Percentiles rank a stretch among this genome's conserved stretches.
Evolutionary conservation across 2,329 filamentous ascomycete species (phyloP).

Genomic region (Ophiostoma tasmaniense): DNA sequence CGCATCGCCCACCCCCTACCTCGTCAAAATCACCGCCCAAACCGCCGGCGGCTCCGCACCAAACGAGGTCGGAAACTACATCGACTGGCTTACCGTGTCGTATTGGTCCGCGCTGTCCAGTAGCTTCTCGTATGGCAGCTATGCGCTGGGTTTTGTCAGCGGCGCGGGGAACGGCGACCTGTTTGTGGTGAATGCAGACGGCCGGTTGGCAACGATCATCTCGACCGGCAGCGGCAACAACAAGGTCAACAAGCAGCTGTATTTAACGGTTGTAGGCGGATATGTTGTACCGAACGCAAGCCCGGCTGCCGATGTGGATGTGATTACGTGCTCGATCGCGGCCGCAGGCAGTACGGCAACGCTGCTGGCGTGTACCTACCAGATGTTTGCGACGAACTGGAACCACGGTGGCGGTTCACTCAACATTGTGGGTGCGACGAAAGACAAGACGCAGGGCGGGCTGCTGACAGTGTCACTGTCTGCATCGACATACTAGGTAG

Average conservation of each 20-base stretch:
- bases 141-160: not conserved
- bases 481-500: not conserved
- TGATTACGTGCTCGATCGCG: not conserved
- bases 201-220: not conserved
- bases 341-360: not conserved
- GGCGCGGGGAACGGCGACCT: not conserved
- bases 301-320: not conserved
- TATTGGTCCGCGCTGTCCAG: not conserved
- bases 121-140: not conserved
- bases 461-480: not conserved
- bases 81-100: not conserved
- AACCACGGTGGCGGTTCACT: not conserved
- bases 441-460: not conserved
- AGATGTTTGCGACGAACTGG: slow-evolving; percentile 2
- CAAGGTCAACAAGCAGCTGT: not conserved
- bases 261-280: not conserved
- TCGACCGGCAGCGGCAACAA: not conserved
- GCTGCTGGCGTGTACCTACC: slow-evolving; percentile 6
- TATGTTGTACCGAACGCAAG: not conserved
- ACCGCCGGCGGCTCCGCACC: not conserved
- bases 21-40: not conserved
- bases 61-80: not conserved
- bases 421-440: not conserved
- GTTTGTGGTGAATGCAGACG: not conserved
- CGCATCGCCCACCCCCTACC: no score